phyloP scores from a whole-genome alignment of 2,329 filamentous ascomycete species.

The Lasiodiplodia hormozganensis region DNA sequence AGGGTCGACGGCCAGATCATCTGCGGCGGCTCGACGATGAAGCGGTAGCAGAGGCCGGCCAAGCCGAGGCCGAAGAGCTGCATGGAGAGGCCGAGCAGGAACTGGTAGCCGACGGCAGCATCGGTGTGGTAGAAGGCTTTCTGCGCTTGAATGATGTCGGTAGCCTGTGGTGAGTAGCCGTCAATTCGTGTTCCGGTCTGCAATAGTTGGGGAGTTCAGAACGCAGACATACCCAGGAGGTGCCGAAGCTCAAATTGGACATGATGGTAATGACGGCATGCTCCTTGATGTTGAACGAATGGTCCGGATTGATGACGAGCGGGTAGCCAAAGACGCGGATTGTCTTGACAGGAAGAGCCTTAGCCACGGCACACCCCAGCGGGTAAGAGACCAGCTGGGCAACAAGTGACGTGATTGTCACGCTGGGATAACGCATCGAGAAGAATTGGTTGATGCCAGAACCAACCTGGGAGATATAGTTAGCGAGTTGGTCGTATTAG shows the following conservation, averaged over 20 bases:
- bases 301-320: constrained; percentile 58
- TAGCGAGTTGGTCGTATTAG: neutral
- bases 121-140: constrained; percentile 73
- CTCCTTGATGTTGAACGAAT: constrained; percentile 66
- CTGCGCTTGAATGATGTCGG: constrained; percentile 39
- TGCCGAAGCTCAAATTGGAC: constrained; percentile 57
- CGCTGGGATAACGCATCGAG: constrained; percentile 51
- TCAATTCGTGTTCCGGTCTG: neutral
- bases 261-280: constrained; percentile 69
- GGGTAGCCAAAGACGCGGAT: constrained; percentile 19
- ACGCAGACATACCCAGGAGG: constrained; percentile 61
- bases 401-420: constrained; percentile 63
- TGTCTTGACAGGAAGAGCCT: constrained; percentile 23
- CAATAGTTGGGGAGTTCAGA: neutral
- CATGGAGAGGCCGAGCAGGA: constrained; percentile 70
- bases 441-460: constrained; percentile 42
- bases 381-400: constrained; percentile 42
- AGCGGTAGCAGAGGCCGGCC: constrained; percentile 35
- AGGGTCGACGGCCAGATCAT: constrained; percentile 40
- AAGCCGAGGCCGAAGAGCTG: constrained; percentile 61
- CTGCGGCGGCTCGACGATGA: constrained; percentile 38
- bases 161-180: neutral
- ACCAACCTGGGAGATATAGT: constrained; percentile 5
- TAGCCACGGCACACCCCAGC: constrained; percentile 36
- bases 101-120: constrained; percentile 70